Base-by-base conservation (phyloP, 495 filamentous ascomycete genomes). In the Aspergillus coremiiformis region DNA sequence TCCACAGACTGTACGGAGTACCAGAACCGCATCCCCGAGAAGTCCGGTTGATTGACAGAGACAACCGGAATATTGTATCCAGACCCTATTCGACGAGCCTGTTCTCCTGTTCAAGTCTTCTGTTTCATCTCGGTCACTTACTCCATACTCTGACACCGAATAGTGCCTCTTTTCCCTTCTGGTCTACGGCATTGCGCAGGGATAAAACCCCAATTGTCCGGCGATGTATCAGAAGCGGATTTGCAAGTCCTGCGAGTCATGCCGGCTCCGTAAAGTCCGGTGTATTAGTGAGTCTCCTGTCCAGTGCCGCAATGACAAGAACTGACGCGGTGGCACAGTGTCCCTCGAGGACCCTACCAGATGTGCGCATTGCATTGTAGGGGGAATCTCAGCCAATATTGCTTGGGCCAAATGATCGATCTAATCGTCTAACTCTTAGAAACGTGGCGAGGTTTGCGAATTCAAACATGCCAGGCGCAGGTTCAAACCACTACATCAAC, bases 221-320 rank as follows among this genome's bases (percentile, higher is more conserved):
- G 19, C 24, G 12, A 47, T 20, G 27, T 22, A 30, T 47, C 32
- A 47, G n/a, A 20, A 9, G 4, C 26, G 44, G 15, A 55, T 52
- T 7, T 55, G 46, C 30, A 68, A 64, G 35, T 63, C 61, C 8
- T 68, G 65, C 51, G 63, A 64, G 41, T 53, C 58, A 21, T 68
- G 63, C 43, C 66, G 64, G 37, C 37, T 54, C 14, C 61, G 65
- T 15, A 68, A 68, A 51, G 63, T 68, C 5, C 65, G 65, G 42
- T 68, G 65, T 52, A 62, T 58, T 35, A 49, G 65, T 68, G 60
- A 44, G 62, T 30, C 26, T 35, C 7, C 17, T 11, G 21, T 48
- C 42, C 43, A 29, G 50, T 51, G 26, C 46, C 21, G 30, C 43
- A 43, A 6, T 21, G 26, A 26, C 6, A 17, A 30, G 30, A 26